These are phyloP conservation scores for Epichloe hybrida DNA, from an alignment of 2,329 filamentous ascomycete species.

Conservation along the genomic window DNA sequence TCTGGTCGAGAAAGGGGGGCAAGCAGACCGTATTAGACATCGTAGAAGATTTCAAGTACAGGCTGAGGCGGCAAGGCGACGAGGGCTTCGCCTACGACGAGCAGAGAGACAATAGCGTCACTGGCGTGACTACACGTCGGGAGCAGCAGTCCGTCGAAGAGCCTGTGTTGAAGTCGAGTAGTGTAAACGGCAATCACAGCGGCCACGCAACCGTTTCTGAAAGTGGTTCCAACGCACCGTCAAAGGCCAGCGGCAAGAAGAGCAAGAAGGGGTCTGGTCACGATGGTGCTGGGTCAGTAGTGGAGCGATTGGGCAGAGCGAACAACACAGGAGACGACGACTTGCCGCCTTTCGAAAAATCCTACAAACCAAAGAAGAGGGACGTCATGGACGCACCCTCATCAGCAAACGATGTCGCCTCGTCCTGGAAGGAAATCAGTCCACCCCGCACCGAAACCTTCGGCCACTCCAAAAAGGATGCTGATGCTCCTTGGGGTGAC, in stretches of 20 bases:
- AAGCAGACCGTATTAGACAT: slow-evolving; percentile 2
- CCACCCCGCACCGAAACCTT: neutral
- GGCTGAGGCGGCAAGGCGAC: neutral
- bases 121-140: neutral
- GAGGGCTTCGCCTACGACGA: neutral
- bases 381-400: neutral
- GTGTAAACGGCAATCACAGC: neutral
- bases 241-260: neutral
- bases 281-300: neutral
- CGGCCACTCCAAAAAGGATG: neutral
- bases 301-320: neutral
- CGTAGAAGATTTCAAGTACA: slow-evolving; percentile 6
- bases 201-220: neutral
- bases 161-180: neutral
- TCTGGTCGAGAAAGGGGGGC: neutral
- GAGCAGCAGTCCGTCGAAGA: neutral
- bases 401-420: neutral
- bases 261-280: neutral
- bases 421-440: neutral
- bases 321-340: neutral
- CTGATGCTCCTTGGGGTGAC: neutral
- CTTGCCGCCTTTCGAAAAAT: neutral
- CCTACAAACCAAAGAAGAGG: neutral
- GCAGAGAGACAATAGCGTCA: neutral
- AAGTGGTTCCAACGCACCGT: neutral